Conservation (phyloP, 306 rosid species). For the Pueraria montana region DNA sequence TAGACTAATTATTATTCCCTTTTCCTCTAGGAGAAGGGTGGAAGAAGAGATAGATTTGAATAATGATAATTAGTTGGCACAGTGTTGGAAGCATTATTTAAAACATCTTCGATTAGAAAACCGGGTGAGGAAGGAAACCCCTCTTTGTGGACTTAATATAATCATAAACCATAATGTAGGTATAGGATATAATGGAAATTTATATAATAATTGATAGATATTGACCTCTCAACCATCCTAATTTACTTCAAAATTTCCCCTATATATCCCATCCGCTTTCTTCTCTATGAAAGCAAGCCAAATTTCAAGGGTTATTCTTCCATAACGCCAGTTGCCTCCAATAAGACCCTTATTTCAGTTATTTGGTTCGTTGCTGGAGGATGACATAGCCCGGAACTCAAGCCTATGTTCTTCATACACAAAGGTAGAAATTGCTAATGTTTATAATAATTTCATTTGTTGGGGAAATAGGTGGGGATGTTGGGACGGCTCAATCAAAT, state of each 20-base stretch:
- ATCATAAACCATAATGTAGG: conserved; percentile 52
- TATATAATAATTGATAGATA: conserved; percentile 46
- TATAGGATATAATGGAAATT: conserved; percentile 22
- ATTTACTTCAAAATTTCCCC: conserved; percentile 30
- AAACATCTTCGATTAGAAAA: conserved; percentile 40
- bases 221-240: conserved; percentile 63
- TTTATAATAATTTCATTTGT: neutral
- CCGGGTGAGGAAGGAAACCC: conserved; percentile 12
- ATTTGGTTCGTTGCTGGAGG: conserved; percentile 16
- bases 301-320: conserved; percentile 6
- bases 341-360: neutral
- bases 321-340: neutral
- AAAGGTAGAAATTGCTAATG: conserved; percentile 17
- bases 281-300: conserved; percentile 26
- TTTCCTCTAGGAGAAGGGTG: neutral
- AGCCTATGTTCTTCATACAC: neutral
- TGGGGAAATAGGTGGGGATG: conserved; percentile 48
- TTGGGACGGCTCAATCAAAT: conserved; percentile 90
- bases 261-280: conserved; percentile 45
- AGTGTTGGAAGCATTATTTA: conserved; percentile 37
- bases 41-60: neutral
- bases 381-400: neutral
- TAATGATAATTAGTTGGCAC: conserved; percentile 7
- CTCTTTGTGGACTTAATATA: conserved; percentile 40
- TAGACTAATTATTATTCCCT: conserved; percentile 9